Conservation (phyloP, 2,329 filamentous ascomycete species). For the Trichoderma endophyticum region DNA sequence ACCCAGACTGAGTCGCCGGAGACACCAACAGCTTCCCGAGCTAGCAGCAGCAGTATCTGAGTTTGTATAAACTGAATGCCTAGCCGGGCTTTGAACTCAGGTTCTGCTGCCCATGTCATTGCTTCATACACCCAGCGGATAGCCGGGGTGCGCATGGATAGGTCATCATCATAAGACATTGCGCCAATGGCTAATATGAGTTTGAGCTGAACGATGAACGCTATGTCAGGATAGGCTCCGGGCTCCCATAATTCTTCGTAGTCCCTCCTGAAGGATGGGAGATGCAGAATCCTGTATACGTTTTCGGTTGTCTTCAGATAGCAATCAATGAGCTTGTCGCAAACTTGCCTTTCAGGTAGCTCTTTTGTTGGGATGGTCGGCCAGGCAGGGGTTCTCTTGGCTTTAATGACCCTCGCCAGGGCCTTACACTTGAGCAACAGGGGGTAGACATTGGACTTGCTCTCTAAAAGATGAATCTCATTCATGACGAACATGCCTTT, state of each 20-base stretch:
- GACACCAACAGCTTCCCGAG: conserved; percentile 36
- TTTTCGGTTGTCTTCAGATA: conserved; percentile 49
- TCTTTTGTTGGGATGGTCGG: conserved; percentile 39
- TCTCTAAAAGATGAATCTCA: conserved; percentile 39
- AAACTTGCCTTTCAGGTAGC: conserved; percentile 45
- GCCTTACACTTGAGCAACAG: conserved; percentile 50
- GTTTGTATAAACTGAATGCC: conserved; percentile 50
- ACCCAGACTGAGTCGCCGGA: conserved; percentile 49
- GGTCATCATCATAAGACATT: conserved; percentile 46
- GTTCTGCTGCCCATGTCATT: conserved; percentile 52
- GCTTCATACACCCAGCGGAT: conserved; percentile 58
- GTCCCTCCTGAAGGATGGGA: conserved; percentile 46
- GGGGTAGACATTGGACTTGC: conserved; percentile 33
- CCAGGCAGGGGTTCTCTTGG: conserved; percentile 46
- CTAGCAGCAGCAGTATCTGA: conserved; percentile 42
- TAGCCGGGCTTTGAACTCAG: conserved; percentile 51
- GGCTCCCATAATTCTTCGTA: conserved; percentile 51
- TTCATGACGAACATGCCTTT: conserved; percentile 43
- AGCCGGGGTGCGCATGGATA: conserved; percentile 48
- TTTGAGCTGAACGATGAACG: conserved; percentile 56
- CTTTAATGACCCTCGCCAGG: conserved; percentile 52
- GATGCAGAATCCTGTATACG: conserved; percentile 48
- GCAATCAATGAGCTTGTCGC: conserved; percentile 46
- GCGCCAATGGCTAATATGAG: conserved; percentile 58
- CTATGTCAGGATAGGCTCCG: conserved; percentile 30